phyloP scores from a whole-genome alignment of 306 rosid species.

The Albizia julibrissin region DNA sequence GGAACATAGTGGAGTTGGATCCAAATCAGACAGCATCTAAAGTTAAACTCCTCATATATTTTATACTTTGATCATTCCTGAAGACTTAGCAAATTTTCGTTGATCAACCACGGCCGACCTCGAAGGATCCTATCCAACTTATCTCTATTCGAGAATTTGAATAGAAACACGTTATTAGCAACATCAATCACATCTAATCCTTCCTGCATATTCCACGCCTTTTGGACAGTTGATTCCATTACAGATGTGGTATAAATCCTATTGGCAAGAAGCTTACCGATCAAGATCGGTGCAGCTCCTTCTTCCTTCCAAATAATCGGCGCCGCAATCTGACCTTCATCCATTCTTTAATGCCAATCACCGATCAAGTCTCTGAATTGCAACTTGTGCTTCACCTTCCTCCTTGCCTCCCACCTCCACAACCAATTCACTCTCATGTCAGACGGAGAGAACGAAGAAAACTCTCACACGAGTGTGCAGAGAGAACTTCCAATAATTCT shows the following conservation, averaged over 20 bases:
- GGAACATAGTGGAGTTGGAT: not conserved
- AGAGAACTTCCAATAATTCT: no score
- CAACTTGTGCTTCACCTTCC: no score
- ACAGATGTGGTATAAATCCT: not conserved
- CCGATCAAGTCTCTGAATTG: no score
- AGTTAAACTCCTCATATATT: not conserved
- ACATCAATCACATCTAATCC: not conserved
- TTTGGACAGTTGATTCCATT: not conserved
- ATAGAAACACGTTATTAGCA: not conserved
- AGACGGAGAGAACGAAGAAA: no score
- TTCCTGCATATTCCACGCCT: not conserved
- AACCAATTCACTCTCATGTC: no score
- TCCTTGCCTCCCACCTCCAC: no score
- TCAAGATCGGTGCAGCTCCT: no score
- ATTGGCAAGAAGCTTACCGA: not conserved
- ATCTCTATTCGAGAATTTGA: no score
- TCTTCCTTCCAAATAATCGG: not conserved
- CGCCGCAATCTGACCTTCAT: accelerated
- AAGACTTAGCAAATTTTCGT: not conserved
- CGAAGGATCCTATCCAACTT: accelerated
- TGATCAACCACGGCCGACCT: not conserved
- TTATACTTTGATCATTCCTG: accelerated
- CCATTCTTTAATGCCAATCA: not conserved
- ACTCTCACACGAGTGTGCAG: no score
- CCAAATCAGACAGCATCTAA: not conserved